phyloP scores from a whole-genome alignment of 2,329 filamentous ascomycete genomes.

The Paracorniculantispora psalliotae region DNA sequence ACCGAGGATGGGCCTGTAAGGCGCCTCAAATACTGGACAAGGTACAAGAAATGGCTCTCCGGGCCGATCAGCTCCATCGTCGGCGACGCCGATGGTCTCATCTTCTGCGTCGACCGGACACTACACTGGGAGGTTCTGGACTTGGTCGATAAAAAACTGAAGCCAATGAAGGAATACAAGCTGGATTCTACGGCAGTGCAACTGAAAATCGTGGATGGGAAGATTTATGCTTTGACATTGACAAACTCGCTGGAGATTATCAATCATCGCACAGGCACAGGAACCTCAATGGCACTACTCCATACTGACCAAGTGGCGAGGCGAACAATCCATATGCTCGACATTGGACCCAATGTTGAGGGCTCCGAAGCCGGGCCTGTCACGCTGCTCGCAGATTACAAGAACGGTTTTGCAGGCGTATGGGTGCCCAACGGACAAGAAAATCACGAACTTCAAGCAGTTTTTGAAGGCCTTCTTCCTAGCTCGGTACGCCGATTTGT shows the following conservation, averaged over 20 bases:
- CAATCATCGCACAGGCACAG: conserved; percentile 38
- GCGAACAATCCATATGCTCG: conserved; percentile 41
- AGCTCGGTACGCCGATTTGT: conserved; percentile 54
- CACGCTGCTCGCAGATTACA: conserved; percentile 44
- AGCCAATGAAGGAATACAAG: conserved; percentile 38
- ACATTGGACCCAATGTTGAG: conserved; percentile 33
- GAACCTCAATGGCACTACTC: conserved; percentile 32
- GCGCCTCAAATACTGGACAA: conserved; percentile 47
- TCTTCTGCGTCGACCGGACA: conserved; percentile 48
- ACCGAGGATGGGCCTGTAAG: conserved; percentile 16
- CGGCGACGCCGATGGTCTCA: conserved; percentile 49
- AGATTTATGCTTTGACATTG: conserved; percentile 47
- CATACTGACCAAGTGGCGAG: conserved; percentile 44
- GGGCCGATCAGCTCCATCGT: conserved; percentile 53
- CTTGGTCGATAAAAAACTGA: conserved; percentile 45
- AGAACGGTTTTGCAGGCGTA: conserved; percentile 42
- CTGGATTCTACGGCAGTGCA: conserved; percentile 50
- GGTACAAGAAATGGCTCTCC: conserved; percentile 39
- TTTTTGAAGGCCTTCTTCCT: conserved; percentile 55
- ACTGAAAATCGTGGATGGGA: conserved; percentile 42
- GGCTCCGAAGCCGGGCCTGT: conserved; percentile 32
- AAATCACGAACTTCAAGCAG: conserved; percentile 36
- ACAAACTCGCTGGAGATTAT: conserved; percentile 53
- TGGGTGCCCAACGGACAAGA: conserved; percentile 43
- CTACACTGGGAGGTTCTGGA: conserved; percentile 56